Evolutionary conservation across 352 stramenopile species (phyloP), one percentile per base, ranked within the genome.

Genomic region (Pythium angustatum): DNA sequence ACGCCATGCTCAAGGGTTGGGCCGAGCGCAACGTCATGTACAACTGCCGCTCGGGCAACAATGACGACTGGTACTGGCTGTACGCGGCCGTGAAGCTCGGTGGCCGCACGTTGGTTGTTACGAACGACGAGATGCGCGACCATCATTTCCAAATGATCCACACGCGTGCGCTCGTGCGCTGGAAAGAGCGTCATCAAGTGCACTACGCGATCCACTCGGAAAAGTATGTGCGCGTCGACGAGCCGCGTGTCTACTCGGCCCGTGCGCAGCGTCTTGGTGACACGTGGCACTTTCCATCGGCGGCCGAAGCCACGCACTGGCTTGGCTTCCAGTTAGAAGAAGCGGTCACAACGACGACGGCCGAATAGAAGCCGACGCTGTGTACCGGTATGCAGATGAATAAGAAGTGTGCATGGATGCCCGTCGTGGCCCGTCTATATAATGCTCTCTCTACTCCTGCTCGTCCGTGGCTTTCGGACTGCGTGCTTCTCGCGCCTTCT

Each of bases 31-130:
- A 74, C 47, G 70, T 90, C 17, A 91, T 99, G 69, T 99, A 96
- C 82, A 91, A 97, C 47, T 98, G 96, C 72, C 81, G 90, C 17
- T 71, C 64, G 15, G 93, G 96, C 31, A 98, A 98, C 83, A 99
- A 99, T 65, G 97, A 99, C 83, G 97, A 99, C 87, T 99, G 96
- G 96, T 99, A 98, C 79, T 99, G 97, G 97, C 88, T 99, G 68
- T 98, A 98, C 72, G 95, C 96, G 5, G 94, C 94, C 7, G 83
- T 98, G 43, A 90, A 87, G 63, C 73, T 88, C n/a, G 78, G 87
- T 44, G 79, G 78, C 1, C 79, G 83, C 49, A 90, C 81, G 54
- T 70, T 98, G 21, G 79, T 97, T 41, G 76, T 99, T 10, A 98
- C 96, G 4, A 99, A 99, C 81, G 97, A 99, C 76, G 95, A 99